A percentile compares a stretch with the other conserved stretches of the same genome.
phyloP scores from a whole-genome alignment of 2,329 filamentous ascomycete species.

The Botrytis pseudocinerea region DNA sequence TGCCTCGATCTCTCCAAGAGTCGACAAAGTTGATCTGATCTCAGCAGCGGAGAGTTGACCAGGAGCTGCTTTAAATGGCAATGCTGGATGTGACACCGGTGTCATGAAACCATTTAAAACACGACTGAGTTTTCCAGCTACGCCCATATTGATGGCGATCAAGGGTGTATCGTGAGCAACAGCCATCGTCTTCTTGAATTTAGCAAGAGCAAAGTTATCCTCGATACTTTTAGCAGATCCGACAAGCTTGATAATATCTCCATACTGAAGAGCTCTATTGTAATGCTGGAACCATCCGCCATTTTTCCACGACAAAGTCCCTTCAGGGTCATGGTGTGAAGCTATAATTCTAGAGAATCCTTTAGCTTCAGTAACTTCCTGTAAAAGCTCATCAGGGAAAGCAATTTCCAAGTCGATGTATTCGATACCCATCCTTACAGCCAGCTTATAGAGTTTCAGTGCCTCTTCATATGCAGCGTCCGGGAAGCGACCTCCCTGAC shows the following conservation, averaged over 20 bases:
- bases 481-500: constrained; percentile 86
- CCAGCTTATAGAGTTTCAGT: constrained; percentile 72
- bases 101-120: constrained; percentile 93
- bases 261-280: constrained; percentile 85
- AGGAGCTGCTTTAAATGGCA: constrained; percentile 92
- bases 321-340: constrained; percentile 87
- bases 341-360: constrained; percentile 83
- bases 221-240: constrained; percentile 73
- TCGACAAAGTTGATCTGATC: constrained; percentile 74
- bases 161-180: constrained; percentile 75
- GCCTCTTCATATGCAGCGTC: constrained; percentile 72
- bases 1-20: constrained; percentile 75
- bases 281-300: constrained; percentile 91
- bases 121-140: constrained; percentile 81
- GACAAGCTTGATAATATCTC: constrained; percentile 92
- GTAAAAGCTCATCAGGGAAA: constrained; percentile 74
- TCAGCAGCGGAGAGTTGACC: constrained; percentile 90
- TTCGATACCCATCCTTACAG: constrained; percentile 81
- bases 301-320: constrained; percentile 81
- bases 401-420: constrained; percentile 93
- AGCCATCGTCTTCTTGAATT: constrained; percentile 77
- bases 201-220: constrained; percentile 82
- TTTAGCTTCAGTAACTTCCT: constrained; percentile 63
- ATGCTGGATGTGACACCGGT: constrained; percentile 82
- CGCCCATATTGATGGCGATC: constrained; percentile 95